phyloP scores from a whole-genome alignment of 345 rosid genomes.

The Populus alba region DNA sequence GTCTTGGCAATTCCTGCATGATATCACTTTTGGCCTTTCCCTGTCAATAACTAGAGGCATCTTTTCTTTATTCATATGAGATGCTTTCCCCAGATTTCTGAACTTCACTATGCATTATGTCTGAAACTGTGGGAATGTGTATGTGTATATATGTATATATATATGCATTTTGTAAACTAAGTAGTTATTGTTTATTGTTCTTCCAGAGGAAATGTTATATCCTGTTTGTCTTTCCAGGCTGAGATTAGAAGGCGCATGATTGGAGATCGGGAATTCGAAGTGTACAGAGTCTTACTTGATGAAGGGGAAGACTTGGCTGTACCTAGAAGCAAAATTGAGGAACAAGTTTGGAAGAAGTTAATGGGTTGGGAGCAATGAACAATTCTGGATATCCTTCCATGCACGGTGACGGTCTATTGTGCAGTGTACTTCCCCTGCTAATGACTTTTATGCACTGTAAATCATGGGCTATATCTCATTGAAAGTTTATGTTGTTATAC shows the following conservation, averaged over 20 bases:
- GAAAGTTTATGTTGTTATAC: conserved; percentile 1
- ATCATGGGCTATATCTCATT: background rate
- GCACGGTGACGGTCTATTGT: background rate
- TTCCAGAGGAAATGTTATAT: background rate
- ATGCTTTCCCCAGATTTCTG: conserved; percentile 2
- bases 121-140: background rate
- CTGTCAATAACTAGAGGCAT: background rate
- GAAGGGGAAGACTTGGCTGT: conserved; percentile 62
- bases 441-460: conserved; percentile 1
- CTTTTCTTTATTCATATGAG: background rate
- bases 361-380: conserved; percentile 79
- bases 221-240: conserved; percentile 46
- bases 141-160: too few relatives aligned
- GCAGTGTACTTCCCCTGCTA: background rate
- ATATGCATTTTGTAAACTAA: background rate
- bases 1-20: background rate
- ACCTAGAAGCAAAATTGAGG: conserved; percentile 57
- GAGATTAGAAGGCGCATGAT: conserved; percentile 72
- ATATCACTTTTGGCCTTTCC: background rate
- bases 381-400: background rate
- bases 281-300: conserved; percentile 73
- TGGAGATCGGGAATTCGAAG: conserved; percentile 87
- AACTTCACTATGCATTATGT: conserved; percentile 8
- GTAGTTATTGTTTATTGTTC: background rate
- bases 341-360: conserved; percentile 75